These are phyloP conservation scores for Pythium biforme DNA, from an alignment of 352 stramenopile genomes.

Conservation along the genomic window DNA sequence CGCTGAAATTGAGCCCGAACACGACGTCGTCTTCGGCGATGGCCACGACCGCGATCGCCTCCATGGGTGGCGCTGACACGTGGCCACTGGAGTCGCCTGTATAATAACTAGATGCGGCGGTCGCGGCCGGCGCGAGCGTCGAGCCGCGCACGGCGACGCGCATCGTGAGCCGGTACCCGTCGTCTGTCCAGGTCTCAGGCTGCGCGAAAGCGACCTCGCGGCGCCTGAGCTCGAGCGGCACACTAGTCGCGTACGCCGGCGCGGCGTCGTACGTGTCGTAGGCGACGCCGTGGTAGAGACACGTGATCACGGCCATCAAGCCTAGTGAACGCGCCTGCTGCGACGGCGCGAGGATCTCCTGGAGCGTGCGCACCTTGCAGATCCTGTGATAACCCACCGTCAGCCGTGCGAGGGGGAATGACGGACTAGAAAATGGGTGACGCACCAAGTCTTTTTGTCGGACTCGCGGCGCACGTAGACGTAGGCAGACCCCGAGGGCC, in stretches of 20 bases:
- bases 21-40: constrained; percentile 15
- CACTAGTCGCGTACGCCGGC: neutral
- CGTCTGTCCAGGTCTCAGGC: constrained; percentile 18
- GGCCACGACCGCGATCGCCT: constrained; percentile 4
- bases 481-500: constrained; percentile 2
- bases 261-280: constrained; percentile 14
- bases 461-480: constrained; percentile 20
- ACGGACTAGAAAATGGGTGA: neutral
- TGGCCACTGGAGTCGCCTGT: neutral
- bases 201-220: constrained; percentile 19
- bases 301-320: constrained; percentile 11
- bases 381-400: neutral
- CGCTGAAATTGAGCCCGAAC: constrained; percentile 14
- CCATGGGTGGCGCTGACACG: neutral
- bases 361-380: constrained; percentile 11
- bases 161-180: constrained; percentile 19
- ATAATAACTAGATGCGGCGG: neutral
- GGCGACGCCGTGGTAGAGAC: constrained; percentile 13
- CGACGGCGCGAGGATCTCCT: constrained; percentile 22
- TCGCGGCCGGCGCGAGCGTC: neutral
- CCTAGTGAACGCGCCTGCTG: constrained; percentile 15
- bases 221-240: constrained; percentile 8
- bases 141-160: constrained; percentile 12
- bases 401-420: too few relatives aligned
- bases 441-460: constrained; percentile 20